These are phyloP conservation scores for Cylindricascospora bacillispora DNA, from an alignment of 1,139 yeast genomes.

Conservation along the genomic window DNA sequence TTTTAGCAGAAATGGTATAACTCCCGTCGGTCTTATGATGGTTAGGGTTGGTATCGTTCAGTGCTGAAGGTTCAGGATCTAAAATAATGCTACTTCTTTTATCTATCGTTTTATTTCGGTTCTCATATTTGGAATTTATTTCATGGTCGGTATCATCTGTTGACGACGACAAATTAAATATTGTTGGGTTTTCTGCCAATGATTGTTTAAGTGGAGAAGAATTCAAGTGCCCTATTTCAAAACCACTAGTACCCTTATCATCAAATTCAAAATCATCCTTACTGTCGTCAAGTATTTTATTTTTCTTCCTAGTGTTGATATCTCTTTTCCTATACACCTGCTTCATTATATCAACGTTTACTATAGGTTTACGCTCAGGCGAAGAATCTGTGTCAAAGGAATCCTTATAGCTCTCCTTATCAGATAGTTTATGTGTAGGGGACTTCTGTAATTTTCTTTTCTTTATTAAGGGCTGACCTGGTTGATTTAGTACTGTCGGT, in stretches of 20 bases:
- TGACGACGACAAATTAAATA: not conserved
- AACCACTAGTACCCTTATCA: slow-evolving; percentile 19
- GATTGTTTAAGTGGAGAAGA: not conserved
- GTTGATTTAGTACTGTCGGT: not conserved
- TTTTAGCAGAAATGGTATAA: too few relatives aligned
- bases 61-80: not conserved
- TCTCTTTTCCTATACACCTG: slow-evolving; percentile 8
- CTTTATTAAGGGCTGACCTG: slow-evolving; percentile 4
- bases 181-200: not conserved
- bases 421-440: slow-evolving; percentile 8
- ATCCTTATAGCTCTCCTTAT: slow-evolving; percentile 5
- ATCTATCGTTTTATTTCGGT: not conserved
- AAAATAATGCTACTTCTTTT: too few relatives aligned
- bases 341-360: slow-evolving; percentile 4
- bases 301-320: slow-evolving; percentile 8
- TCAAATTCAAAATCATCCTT: slow-evolving; percentile 23
- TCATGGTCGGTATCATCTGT: not conserved
- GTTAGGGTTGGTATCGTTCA: not conserved
- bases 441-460: slow-evolving; percentile 10
- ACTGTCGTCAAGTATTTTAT: slow-evolving; percentile 21
- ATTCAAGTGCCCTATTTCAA: slow-evolving; percentile 19
- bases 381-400: slow-evolving; percentile 4
- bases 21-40: too few relatives aligned
- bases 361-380: slow-evolving; percentile 4
- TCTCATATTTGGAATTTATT: not conserved